phyloP scores from a whole-genome alignment of 192 early-diverging fungal genomes.

The Phlyctochytrium arcticum region DNA sequence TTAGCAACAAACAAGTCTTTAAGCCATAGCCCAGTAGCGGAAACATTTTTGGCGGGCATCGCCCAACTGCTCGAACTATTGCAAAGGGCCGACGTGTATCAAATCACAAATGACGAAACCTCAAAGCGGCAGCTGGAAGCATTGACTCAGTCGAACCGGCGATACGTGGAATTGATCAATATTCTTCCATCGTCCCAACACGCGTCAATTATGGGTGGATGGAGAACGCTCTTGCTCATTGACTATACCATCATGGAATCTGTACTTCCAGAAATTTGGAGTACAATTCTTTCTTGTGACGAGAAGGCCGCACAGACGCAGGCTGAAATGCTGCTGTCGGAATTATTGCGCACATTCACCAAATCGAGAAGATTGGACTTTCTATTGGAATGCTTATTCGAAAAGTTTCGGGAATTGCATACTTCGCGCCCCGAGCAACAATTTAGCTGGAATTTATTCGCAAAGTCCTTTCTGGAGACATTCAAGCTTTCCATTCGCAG shows the following conservation, averaged over 20 bases:
- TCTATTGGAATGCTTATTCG: constrained; percentile 1
- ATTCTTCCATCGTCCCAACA: background rate
- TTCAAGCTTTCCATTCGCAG: background rate
- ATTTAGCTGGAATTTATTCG: background rate
- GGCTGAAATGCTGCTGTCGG: background rate
- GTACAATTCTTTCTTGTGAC: background rate
- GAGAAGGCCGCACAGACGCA: background rate
- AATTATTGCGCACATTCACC: constrained; percentile 13
- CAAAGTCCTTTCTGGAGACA: background rate
- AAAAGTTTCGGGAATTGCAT: background rate
- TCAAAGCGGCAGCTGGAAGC: constrained; percentile 10
- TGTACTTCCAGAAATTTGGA: constrained; percentile 14
- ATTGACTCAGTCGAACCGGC: background rate
- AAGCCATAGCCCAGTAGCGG: too few species aligned
- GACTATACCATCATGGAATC: constrained; percentile 17
- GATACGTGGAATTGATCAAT: background rate
- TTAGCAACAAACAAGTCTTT: too few species aligned
- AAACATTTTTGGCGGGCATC: background rate
- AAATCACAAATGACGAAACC: constrained; percentile 18
- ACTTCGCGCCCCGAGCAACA: background rate
- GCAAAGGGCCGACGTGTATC: constrained; percentile 10
- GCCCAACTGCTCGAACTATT: constrained; percentile 11
- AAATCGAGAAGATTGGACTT: constrained; percentile 22
- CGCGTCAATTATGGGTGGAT: background rate
- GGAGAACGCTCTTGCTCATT: constrained; percentile 12